phyloP scores from a whole-genome alignment of 345 rosid species.

The Melaleuca quinquenervia region DNA sequence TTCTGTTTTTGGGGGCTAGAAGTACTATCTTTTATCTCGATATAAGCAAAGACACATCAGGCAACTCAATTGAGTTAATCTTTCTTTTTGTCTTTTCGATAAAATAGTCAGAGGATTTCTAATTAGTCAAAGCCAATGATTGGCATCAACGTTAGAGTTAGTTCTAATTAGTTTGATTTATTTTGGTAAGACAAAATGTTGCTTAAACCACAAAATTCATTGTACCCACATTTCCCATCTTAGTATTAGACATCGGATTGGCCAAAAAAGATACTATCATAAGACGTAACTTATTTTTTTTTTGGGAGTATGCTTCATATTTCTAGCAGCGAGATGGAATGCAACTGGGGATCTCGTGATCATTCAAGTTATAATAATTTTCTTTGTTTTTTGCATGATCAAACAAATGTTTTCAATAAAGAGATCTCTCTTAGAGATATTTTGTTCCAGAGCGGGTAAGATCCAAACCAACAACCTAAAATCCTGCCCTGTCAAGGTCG shows the following conservation, averaged over 20 bases:
- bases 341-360: not conserved
- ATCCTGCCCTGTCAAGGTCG: not conserved
- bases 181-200: not conserved
- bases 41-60: too few species aligned
- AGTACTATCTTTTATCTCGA: not conserved
- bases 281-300: not conserved
- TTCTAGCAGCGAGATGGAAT: not conserved
- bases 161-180: not conserved
- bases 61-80: too few species aligned
- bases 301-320: not conserved
- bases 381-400: not conserved
- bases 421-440: fast-evolving
- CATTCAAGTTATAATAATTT: not conserved
- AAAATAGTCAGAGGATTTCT: not conserved
- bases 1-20: not conserved
- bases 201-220: not conserved
- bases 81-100: not conserved
- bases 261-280: not conserved
- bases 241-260: not conserved
- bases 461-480: not conserved
- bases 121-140: not conserved
- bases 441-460: fast-evolving
- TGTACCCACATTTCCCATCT: not conserved
- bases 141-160: not conserved
- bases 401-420: not conserved